These are phyloP conservation scores for Exophiala oligosperma DNA, from an alignment of 2,329 filamentous ascomycete genomes.

Conservation along the genomic window DNA sequence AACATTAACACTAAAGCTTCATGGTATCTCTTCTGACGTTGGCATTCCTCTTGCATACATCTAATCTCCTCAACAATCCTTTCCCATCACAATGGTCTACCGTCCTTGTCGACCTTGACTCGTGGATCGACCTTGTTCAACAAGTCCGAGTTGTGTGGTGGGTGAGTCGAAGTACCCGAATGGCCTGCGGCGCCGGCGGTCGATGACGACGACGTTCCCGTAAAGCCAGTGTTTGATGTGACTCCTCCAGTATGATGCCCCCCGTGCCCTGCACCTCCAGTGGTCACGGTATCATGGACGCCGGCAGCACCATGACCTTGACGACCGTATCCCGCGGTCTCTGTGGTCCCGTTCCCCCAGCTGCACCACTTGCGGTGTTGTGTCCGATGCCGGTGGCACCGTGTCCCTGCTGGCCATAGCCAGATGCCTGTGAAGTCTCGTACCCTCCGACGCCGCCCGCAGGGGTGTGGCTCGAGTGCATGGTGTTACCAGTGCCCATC, in stretches of 20 bases:
- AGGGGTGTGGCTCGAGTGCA: background rate
- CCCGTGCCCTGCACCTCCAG: slow-evolving; percentile 9
- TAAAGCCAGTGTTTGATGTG: no score
- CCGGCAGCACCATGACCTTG: background rate
- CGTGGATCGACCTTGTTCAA: slow-evolving; percentile 33
- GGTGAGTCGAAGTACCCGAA: background rate
- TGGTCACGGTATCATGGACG: background rate
- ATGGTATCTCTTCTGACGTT: background rate
- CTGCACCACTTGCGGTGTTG: background rate
- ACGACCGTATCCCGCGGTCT: background rate
- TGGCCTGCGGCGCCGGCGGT: slow-evolving; percentile 2
- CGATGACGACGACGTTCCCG: no score
- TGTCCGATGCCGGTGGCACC: background rate
- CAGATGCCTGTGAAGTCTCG: background rate
- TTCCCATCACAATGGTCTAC: background rate
- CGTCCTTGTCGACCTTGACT: slow-evolving; percentile 28
- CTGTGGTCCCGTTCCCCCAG: background rate
- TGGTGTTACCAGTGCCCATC: no score
- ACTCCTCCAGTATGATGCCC: slow-evolving; percentile 20
- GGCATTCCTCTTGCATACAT: background rate
- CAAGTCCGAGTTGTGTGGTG: slow-evolving; percentile 32
- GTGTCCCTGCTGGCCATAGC: background rate
- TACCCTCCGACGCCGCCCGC: background rate
- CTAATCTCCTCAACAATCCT: background rate
- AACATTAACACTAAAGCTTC: no score